Conservation (phyloP, 352 stramenopile genomes). For the Phytophthora syringae region DNA sequence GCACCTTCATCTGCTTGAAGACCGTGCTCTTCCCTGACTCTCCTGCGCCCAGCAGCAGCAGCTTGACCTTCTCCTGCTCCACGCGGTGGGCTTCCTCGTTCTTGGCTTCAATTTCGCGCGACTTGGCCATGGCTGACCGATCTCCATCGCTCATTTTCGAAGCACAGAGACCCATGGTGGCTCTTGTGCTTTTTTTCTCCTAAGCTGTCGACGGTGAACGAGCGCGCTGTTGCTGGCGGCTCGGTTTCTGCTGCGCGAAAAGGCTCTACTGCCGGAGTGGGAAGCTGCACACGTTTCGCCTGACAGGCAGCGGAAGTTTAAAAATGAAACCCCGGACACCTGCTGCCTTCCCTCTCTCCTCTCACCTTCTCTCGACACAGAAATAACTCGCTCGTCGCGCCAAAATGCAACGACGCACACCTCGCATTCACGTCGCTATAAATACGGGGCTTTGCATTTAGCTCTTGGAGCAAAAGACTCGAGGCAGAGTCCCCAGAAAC, state of each 20-base stretch:
- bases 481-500: slow-evolving; percentile 25
- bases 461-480: slow-evolving; percentile 21
- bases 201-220: slow-evolving; percentile 28
- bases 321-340: slow-evolving; percentile 69
- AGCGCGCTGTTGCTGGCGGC: slow-evolving; percentile 18
- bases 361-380: slow-evolving; percentile 16
- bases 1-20: slow-evolving; percentile 93
- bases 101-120: slow-evolving; percentile 77
- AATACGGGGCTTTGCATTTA: no score
- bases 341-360: slow-evolving; percentile 13
- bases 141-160: slow-evolving; percentile 68
- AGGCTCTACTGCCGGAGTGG: slow-evolving; percentile 40
- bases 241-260: slow-evolving; percentile 42
- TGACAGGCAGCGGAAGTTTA: slow-evolving; percentile 64
- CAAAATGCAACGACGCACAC: slow-evolving; percentile 32
- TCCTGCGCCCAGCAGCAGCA: slow-evolving; percentile 93
- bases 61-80: slow-evolving; percentile 95
- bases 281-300: slow-evolving; percentile 43
- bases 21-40: slow-evolving; percentile 97
- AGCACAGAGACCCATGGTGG: slow-evolving; percentile 72
- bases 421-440: slow-evolving; percentile 34
- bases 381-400: slow-evolving; percentile 37
- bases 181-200: slow-evolving; percentile 25
- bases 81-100: slow-evolving; percentile 81
- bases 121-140: slow-evolving; percentile 72